Percentiles rank a stretch among this genome's conserved stretches.
Evolutionary conservation across 306 rosid species (phyloP).

Genomic region (Corylus americana): DNA sequence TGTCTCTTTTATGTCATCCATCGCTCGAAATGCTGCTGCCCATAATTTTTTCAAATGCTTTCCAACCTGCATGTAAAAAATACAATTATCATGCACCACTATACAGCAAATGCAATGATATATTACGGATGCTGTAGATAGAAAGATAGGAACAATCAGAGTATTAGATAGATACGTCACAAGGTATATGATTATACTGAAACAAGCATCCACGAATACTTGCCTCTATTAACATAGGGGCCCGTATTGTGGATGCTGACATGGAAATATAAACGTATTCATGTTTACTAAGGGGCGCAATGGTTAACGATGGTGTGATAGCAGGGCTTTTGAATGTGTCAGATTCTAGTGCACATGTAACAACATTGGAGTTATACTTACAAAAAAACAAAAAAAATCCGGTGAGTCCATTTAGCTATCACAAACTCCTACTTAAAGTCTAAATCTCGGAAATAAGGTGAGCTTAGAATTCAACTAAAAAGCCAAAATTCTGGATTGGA

Average conservation of each 20-base stretch:
- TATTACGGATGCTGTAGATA: not conserved
- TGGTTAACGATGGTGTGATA: not conserved
- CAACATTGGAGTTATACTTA: not conserved
- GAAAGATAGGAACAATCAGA: not conserved
- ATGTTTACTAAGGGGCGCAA: not conserved
- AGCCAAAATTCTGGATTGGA: not conserved
- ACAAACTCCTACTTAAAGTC: not conserved
- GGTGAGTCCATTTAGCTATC: not conserved
- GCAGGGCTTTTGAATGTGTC: not conserved
- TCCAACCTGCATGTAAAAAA: constrained; percentile 51
- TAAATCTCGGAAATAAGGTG: not conserved
- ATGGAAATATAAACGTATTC: not conserved
- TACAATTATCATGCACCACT: not conserved
- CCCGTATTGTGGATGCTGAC: not conserved
- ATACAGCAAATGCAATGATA: not conserved
- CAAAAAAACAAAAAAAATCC: not conserved
- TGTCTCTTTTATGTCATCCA: constrained; percentile 98
- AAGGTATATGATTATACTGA: not conserved
- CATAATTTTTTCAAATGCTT: constrained; percentile 79
- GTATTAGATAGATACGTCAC: not conserved
- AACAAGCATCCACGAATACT: not conserved
- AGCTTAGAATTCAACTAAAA: not conserved
- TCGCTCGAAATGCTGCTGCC: constrained; percentile 86
- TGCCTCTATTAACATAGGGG: not conserved
- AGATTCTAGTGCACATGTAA: not conserved